phyloP scores from a whole-genome alignment of 2,329 filamentous ascomycete species.

The Apiospora phragmitis region DNA sequence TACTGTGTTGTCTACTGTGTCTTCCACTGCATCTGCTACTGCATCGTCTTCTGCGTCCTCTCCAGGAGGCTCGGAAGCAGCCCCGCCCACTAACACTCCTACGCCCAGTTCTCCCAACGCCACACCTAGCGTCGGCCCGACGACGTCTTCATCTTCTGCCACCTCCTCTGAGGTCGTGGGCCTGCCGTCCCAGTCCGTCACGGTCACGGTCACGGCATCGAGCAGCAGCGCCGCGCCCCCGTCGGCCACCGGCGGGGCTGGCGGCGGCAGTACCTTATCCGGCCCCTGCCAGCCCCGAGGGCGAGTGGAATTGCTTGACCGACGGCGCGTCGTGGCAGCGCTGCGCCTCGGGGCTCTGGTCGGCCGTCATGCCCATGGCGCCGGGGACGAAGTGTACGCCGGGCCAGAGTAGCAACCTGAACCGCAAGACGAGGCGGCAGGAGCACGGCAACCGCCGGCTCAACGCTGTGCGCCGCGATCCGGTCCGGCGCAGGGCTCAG shows the following conservation, averaged over 20 bases:
- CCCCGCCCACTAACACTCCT: not conserved
- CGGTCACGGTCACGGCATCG: too few relatives aligned
- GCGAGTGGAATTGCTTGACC: slow-evolving; percentile 57
- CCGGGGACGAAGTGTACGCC: slow-evolving; percentile 52
- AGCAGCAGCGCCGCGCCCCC: slow-evolving; percentile 11
- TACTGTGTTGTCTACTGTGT: slow-evolving; percentile 20
- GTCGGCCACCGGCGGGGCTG: not conserved
- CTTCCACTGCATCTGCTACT: slow-evolving; percentile 21
- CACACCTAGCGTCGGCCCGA: not conserved
- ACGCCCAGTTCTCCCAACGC: not conserved
- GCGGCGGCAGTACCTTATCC: slow-evolving; percentile 20
- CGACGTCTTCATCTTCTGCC: not conserved
- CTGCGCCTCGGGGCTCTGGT: slow-evolving; percentile 61
- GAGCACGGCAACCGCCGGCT: not conserved
- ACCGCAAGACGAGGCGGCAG: slow-evolving; percentile 15
- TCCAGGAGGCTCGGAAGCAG: slow-evolving; percentile 5
- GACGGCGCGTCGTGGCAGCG: slow-evolving; percentile 59
- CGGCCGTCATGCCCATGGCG: slow-evolving; percentile 48
- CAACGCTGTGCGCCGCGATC: not conserved
- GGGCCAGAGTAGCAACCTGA: slow-evolving; percentile 26
- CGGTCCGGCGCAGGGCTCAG: not conserved
- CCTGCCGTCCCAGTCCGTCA: not conserved
- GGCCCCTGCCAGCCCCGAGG: slow-evolving; percentile 51
- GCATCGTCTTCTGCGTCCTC: slow-evolving; percentile 13
- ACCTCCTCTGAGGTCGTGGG: not conserved